Evolutionary conservation across 192 early-diverging fungal species (phyloP).

Genomic region (Geranomyces michiganensis): DNA sequence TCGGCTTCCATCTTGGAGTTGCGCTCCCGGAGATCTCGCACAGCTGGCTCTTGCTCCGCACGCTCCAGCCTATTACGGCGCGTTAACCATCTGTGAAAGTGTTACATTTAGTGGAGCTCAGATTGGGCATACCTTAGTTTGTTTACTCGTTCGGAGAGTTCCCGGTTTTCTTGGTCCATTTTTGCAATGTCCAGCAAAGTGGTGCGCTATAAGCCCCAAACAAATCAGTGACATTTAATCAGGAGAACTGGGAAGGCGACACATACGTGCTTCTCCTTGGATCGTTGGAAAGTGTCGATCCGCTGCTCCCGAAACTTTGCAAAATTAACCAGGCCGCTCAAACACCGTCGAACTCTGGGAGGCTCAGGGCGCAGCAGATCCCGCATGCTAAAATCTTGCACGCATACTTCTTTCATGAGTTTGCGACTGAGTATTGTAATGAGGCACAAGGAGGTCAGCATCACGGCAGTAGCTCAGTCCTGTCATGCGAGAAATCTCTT

Average conservation of each 20-base stretch:
- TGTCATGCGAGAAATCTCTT: constrained; percentile 7
- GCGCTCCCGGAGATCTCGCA: constrained; percentile 48
- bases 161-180: constrained; percentile 54
- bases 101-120: too few species aligned
- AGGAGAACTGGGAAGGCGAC: too few species aligned
- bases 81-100: neutral
- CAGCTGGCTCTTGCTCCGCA: constrained; percentile 56
- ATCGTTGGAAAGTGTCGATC: constrained; percentile 66
- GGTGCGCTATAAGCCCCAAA: too few species aligned
- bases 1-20: constrained; percentile 59
- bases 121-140: constrained; percentile 29
- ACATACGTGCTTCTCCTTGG: constrained; percentile 59
- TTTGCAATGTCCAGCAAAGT: constrained; percentile 20
- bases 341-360: constrained; percentile 63
- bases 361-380: constrained; percentile 83
- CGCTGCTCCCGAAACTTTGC: constrained; percentile 86
- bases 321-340: constrained; percentile 88
- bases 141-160: constrained; percentile 60
- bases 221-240: too few species aligned
- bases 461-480: neutral
- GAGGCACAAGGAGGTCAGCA: constrained; percentile 1
- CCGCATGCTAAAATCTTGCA: constrained; percentile 73
- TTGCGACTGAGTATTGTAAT: constrained; percentile 51
- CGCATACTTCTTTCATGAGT: constrained; percentile 71
- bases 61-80: constrained; percentile 44